phyloP scores from a whole-genome alignment of 495 filamentous ascomycete genomes.

The Xylaria bambusicola region DNA sequence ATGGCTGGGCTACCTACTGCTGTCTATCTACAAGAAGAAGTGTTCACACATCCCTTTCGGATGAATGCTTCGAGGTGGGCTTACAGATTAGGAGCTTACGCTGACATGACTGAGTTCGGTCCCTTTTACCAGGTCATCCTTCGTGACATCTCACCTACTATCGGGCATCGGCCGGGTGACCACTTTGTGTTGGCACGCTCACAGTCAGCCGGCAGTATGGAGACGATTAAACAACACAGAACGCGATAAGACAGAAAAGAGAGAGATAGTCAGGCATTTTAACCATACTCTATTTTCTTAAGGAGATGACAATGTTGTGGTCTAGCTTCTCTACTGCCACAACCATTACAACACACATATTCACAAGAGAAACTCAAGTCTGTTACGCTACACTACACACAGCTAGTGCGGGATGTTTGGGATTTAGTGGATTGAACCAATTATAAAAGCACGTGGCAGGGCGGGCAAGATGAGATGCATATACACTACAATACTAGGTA shows the following conservation, averaged over 20 bases:
- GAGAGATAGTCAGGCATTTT: background rate
- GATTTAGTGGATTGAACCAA: conserved; percentile 7
- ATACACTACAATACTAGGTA: no score
- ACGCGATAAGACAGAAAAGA: no score
- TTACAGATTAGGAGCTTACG: conserved; percentile 2
- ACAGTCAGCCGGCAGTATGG: background rate
- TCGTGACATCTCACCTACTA: background rate
- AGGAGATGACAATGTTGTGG: no score
- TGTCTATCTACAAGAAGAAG: no score
- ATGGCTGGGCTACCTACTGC: background rate
- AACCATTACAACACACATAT: no score
- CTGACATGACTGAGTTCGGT: conserved; percentile 13
- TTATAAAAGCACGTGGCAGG: conserved; percentile 13
- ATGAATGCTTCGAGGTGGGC: conserved; percentile 4
- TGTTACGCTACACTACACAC: no score
- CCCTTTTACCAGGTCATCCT: conserved; percentile 12
- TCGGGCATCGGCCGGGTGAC: conserved; percentile 5
- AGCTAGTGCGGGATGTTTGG: background rate
- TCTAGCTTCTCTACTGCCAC: no score
- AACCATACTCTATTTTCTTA: no score
- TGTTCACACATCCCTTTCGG: background rate
- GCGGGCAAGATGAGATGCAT: conserved; percentile 16
- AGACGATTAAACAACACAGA: conserved; percentile 1
- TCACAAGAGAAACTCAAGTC: no score
- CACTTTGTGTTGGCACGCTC: conserved; percentile 3